Evolutionary conservation across 129 eudicot genomes (phyloP).

Genomic region (Sambucus nigra): DNA sequence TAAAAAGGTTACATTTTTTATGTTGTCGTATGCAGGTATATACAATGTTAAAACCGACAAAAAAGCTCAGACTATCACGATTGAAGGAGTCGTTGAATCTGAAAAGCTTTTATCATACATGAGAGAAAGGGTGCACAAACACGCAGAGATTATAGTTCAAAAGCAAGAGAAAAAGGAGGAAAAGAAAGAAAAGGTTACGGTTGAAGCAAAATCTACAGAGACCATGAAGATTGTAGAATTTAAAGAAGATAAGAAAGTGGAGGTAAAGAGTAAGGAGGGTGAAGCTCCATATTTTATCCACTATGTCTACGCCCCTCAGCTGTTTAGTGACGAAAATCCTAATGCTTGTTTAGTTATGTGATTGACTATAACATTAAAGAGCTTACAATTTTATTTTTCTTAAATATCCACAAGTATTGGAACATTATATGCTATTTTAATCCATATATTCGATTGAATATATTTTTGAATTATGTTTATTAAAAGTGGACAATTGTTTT

Average conservation of each 20-base stretch:
- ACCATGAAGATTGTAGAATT: slow-evolving; percentile 28
- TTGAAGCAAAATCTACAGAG: slow-evolving; percentile 19
- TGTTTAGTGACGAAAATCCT: slow-evolving; percentile 96
- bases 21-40: slow-evolving; percentile 63
- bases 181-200: slow-evolving; percentile 23
- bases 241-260: slow-evolving; percentile 50
- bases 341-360: slow-evolving; percentile 77
- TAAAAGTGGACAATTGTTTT: too few species aligned
- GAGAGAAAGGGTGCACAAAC: slow-evolving; percentile 48
- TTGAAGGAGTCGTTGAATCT: slow-evolving; percentile 63
- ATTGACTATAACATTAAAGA: too few species aligned
- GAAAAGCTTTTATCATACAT: slow-evolving; percentile 62
- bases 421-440: too few species aligned
- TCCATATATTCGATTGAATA: too few species aligned
- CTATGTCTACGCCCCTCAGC: slow-evolving; percentile 87
- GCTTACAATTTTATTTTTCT: too few species aligned
- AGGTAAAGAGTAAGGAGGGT: slow-evolving; percentile 49
- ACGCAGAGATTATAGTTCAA: slow-evolving; percentile 52
- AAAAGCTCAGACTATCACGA: slow-evolving; percentile 64
- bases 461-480: too few species aligned
- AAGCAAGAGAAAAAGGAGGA: slow-evolving; percentile 24
- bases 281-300: slow-evolving; percentile 65
- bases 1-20: too few species aligned
- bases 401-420: too few species aligned
- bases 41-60: slow-evolving; percentile 64